phyloP scores from a whole-genome alignment of 164 flowering plant species.

The Berberis vulgaris region DNA sequence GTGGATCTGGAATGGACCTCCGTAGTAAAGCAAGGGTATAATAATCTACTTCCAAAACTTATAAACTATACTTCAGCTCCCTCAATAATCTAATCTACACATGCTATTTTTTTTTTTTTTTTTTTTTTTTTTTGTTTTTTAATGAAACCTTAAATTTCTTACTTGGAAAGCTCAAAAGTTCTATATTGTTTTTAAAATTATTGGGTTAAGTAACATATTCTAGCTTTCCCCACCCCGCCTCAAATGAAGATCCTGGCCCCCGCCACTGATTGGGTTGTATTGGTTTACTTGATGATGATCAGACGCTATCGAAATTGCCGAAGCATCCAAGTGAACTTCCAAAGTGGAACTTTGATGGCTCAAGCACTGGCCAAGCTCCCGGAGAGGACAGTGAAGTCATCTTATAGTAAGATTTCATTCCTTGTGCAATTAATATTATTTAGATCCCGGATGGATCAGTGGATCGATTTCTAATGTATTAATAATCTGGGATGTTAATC shows the following conservation, averaged over 20 bases:
- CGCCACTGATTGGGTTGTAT: not conserved
- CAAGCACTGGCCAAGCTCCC: slow-evolving; percentile 96
- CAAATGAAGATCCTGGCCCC: too few species aligned
- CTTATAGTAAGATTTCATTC: slow-evolving; percentile 48
- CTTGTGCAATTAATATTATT: not conserved
- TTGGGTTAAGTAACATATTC: too few species aligned
- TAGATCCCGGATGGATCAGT: not conserved
- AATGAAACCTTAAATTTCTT: not conserved
- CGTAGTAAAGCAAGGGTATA: slow-evolving; percentile 60
- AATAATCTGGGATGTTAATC: not conserved
- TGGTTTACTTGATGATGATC: not conserved
- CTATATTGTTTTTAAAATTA: too few species aligned
- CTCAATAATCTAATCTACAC: not conserved
- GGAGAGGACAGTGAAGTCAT: slow-evolving; percentile 97
- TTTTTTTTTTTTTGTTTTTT: too few species aligned
- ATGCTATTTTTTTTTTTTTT: not conserved
- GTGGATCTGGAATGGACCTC: slow-evolving; percentile 62
- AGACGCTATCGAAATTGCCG: slow-evolving; percentile 15
- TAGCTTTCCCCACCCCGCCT: too few species aligned
- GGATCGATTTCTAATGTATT: not conserved
- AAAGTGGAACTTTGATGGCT: slow-evolving; percentile 96
- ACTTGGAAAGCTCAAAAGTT: not conserved
- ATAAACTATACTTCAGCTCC: not conserved
- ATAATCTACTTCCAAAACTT: not conserved
- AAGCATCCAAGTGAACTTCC: slow-evolving; percentile 50